phyloP scores from a whole-genome alignment of 176 grass and related monocot genomes.

The Aegilops bicornis region DNA sequence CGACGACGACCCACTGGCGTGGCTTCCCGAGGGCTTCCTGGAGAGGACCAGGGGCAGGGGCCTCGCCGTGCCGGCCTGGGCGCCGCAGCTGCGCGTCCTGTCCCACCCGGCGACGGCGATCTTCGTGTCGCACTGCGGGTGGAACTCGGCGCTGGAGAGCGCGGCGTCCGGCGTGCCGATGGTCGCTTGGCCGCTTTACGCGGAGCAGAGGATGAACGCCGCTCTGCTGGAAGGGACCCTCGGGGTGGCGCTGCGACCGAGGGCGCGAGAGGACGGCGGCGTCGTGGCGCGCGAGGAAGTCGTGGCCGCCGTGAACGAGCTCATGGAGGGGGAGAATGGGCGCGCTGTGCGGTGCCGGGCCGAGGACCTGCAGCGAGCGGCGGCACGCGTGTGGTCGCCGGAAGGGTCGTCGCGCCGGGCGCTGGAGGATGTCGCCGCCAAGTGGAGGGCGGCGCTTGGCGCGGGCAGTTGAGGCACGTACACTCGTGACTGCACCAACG shows the following conservation, averaged over 20 bases:
- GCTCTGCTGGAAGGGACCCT: background rate
- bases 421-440: background rate
- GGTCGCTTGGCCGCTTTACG: slow-evolving; percentile 54
- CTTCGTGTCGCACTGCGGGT: slow-evolving; percentile 74
- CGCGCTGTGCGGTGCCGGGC: background rate
- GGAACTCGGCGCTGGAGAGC: slow-evolving; percentile 75
- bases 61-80: slow-evolving; percentile 57
- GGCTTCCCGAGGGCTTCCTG: slow-evolving; percentile 49
- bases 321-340: background rate
- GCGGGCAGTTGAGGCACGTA: no score
- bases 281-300: background rate
- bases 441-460: background rate
- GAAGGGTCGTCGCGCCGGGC: background rate
- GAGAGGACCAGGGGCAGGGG: slow-evolving; percentile 38
- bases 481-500: no score
- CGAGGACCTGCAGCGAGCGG: background rate
- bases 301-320: background rate
- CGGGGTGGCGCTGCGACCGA: slow-evolving; percentile 29
- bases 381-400: background rate
- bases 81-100: slow-evolving; percentile 70
- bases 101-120: slow-evolving; percentile 42
- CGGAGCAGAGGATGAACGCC: slow-evolving; percentile 64
- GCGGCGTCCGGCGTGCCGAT: slow-evolving; percentile 38
- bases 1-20: slow-evolving; percentile 30
- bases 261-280: background rate